These are phyloP conservation scores for Beauveria sp. DNA, from an alignment of 2,329 filamentous ascomycete species.

Conservation along the genomic window DNA sequence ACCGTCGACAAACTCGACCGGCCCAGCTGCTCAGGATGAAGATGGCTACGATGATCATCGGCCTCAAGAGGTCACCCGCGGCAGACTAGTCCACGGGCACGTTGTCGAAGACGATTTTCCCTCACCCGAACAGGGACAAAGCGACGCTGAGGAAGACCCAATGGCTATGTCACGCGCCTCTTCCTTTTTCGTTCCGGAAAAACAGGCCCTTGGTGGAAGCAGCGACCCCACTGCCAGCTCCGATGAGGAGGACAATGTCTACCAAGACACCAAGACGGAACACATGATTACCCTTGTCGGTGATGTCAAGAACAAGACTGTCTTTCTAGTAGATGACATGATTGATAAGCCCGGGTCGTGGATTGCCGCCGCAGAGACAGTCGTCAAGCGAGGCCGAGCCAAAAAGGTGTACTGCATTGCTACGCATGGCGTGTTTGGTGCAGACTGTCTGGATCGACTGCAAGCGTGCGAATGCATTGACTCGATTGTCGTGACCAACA, in stretches of 20 bases:
- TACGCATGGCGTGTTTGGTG: constrained; percentile 90
- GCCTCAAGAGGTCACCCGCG: constrained; percentile 83
- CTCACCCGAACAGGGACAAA: constrained; percentile 67
- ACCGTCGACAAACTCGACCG: constrained; percentile 16
- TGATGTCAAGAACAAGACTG: constrained; percentile 78
- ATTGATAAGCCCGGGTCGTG: constrained; percentile 95
- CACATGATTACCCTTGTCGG: constrained; percentile 97
- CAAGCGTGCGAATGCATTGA: constrained; percentile 91
- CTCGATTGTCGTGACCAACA: constrained; percentile 91
- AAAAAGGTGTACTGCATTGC: constrained; percentile 97
- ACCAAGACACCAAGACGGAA: constrained; percentile 72
- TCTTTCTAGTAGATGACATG: constrained; percentile 97
- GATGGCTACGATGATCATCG: constrained; percentile 68
- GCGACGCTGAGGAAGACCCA: constrained; percentile 62
- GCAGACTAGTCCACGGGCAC: constrained; percentile 84
- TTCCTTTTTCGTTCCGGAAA: constrained; percentile 64
- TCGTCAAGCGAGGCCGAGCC: constrained; percentile 84
- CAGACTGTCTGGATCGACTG: constrained; percentile 81
- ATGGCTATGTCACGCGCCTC: constrained; percentile 78
- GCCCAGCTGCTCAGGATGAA: constrained; percentile 26
- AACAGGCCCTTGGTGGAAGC: constrained; percentile 68
- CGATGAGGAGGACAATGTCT: constrained; percentile 89
- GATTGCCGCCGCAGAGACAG: constrained; percentile 95
- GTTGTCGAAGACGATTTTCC: constrained; percentile 91
- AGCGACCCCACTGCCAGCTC: constrained; percentile 75